phyloP scores from a whole-genome alignment of 1,284 basidiomycete genomes.

The Veloboletus limbatus region DNA sequence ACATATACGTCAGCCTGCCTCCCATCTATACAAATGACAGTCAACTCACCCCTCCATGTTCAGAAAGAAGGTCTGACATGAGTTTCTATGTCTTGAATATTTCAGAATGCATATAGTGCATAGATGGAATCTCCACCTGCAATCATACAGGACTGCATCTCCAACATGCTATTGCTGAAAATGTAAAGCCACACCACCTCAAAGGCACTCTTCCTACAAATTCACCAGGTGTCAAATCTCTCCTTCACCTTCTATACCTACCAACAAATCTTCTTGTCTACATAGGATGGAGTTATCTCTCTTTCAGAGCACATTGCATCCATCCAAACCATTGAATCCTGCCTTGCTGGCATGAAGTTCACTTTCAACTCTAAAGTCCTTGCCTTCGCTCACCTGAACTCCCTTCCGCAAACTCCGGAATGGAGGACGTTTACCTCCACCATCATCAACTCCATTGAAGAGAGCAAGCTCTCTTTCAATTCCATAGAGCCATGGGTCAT shows the following conservation, averaged over 20 bases:
- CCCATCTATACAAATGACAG: no score
- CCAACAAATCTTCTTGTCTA: background rate
- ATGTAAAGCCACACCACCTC: no score
- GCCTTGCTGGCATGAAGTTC: conserved; percentile 8
- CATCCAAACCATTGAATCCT: background rate
- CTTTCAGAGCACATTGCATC: background rate
- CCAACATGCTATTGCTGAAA: no score
- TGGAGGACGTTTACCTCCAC: no score
- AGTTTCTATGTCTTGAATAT: conserved; percentile 1
- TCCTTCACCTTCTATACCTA: background rate
- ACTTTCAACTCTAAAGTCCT: background rate
- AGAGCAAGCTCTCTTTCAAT: no score
- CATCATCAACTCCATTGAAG: no score
- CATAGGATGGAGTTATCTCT: background rate
- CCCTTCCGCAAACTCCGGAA: background rate
- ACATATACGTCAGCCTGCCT: no score
- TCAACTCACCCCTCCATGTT: conserved; percentile 1
- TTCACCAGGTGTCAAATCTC: background rate
- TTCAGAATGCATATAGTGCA: background rate
- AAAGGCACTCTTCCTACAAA: background rate
- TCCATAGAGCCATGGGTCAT: no score
- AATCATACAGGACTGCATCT: no score
- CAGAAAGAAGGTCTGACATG: background rate
- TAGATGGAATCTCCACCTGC: background rate
- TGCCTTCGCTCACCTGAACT: conserved; percentile 2